Conservation (phyloP, 2,329 filamentous ascomycete species). For the Hymenoscyphus fructigenus region DNA sequence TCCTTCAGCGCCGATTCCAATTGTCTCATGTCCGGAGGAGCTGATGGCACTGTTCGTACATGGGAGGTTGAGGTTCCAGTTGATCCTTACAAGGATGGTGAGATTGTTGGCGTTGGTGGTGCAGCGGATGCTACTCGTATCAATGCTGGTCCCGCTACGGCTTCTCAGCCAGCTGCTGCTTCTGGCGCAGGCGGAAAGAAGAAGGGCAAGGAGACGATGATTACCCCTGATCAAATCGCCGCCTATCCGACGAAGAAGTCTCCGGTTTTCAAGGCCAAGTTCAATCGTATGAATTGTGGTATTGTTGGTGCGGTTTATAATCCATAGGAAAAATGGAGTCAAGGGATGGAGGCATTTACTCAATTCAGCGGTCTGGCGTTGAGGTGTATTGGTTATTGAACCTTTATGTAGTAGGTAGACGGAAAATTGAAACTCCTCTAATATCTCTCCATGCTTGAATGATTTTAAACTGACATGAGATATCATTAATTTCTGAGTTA, state of each 20-base stretch:
- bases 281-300: slow-evolving; percentile 93
- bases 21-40: slow-evolving; percentile 84
- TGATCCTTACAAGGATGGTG: slow-evolving; percentile 59
- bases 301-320: slow-evolving; percentile 73
- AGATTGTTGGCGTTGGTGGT: slow-evolving; percentile 40
- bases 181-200: slow-evolving; percentile 55
- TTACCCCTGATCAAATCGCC: slow-evolving; percentile 90
- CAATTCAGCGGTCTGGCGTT: neutral
- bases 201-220: slow-evolving; percentile 84
- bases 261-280: slow-evolving; percentile 87
- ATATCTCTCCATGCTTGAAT: neutral
- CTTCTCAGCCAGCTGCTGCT: slow-evolving; percentile 35
- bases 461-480: neutral
- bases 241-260: slow-evolving; percentile 96
- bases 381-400: slow-evolving; percentile 1
- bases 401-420: neutral
- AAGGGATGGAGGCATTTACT: neutral
- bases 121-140: slow-evolving; percentile 53
- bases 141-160: slow-evolving; percentile 35
- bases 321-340: slow-evolving; percentile 19
- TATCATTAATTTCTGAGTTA: neutral
- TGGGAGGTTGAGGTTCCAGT: slow-evolving; percentile 84
- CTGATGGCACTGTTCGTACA: slow-evolving; percentile 87
- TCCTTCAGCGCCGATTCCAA: slow-evolving; percentile 92
- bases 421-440: neutral